phyloP scores from a whole-genome alignment of 306 rosid genomes.

The Lathyrus oleraceus region DNA sequence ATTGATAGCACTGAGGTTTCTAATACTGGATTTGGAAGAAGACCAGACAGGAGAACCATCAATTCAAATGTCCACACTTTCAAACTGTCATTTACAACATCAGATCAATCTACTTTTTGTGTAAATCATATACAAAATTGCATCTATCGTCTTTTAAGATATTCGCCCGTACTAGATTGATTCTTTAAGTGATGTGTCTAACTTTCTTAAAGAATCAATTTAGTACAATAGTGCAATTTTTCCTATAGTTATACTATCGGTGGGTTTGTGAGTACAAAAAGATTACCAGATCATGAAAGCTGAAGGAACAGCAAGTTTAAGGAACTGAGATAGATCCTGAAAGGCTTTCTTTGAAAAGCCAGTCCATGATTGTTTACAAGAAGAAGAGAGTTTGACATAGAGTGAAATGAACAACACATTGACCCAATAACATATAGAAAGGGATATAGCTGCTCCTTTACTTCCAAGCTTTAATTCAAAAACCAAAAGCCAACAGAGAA shows the following conservation, averaged over 20 bases:
- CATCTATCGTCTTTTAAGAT: neutral
- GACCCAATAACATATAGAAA: conserved; percentile 57
- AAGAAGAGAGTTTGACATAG: conserved; percentile 55
- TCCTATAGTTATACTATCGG: neutral
- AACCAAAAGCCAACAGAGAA: conserved; percentile 58
- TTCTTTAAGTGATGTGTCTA: neutral
- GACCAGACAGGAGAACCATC: conserved; percentile 60
- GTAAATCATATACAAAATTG: neutral
- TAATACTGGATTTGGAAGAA: conserved; percentile 63
- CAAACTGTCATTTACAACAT: conserved; percentile 53
- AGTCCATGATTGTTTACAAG: conserved; percentile 62
- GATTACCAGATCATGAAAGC: conserved; percentile 67
- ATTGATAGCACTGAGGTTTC: conserved; percentile 69
- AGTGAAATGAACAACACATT: conserved; percentile 48
- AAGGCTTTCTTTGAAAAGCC: conserved; percentile 55
- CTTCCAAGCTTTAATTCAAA: conserved; percentile 54
- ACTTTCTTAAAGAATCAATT: neutral
- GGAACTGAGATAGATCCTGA: conserved; percentile 39
- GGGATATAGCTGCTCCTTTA: conserved; percentile 66
- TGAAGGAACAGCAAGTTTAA: conserved; percentile 69
- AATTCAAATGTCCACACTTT: conserved; percentile 65
- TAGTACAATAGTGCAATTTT: neutral
- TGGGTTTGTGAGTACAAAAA: neutral
- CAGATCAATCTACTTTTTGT: neutral
- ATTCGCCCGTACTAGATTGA: neutral